Percentiles rank a stretch among this genome's conserved stretches.
Conservation (phyloP, 176 grass and related monocot genomes). For the Saccharum officinarum region DNA sequence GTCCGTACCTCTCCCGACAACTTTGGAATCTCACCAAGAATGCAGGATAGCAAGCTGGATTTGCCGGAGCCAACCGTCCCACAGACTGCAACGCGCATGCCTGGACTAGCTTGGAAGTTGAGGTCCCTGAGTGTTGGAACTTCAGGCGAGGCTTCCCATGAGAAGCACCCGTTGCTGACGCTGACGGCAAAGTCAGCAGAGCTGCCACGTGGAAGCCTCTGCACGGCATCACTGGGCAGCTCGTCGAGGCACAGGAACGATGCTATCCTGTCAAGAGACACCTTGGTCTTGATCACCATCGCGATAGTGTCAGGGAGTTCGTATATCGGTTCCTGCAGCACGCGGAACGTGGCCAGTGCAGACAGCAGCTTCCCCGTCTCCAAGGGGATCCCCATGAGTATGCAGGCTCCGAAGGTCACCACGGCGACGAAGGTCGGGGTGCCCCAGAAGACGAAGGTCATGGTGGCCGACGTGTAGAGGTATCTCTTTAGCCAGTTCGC, state of each 20-base stretch:
- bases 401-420: constrained; percentile 66
- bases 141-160: constrained; percentile 41
- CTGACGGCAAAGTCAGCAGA: constrained; percentile 39
- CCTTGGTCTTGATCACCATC: constrained; percentile 52
- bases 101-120: constrained; percentile 43
- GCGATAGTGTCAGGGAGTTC: constrained; percentile 46
- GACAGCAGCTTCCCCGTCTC: constrained; percentile 52
- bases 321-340: constrained; percentile 51
- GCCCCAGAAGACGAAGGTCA: constrained; percentile 53
- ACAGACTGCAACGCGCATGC: constrained; percentile 42
- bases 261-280: constrained; percentile 55
- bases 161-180: constrained; percentile 43
- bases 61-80: constrained; percentile 49
- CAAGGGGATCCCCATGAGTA: constrained; percentile 46
- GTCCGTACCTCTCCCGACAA: constrained; percentile 44
- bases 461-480: constrained; percentile 44
- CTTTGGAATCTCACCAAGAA: constrained; percentile 57
- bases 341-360: constrained; percentile 47
- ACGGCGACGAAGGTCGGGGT: constrained; percentile 73
- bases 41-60: constrained; percentile 49
- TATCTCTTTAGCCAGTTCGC: constrained; percentile 64
- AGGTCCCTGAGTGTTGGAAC: constrained; percentile 42
- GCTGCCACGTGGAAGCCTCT: constrained; percentile 35
- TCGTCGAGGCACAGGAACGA: constrained; percentile 51
- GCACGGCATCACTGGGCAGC: constrained; percentile 35